Percentiles rank a stretch among this genome's conserved stretches.
These are phyloP conservation scores for maize (Zea mays) DNA, from an alignment of 176 grass and related monocot species.

Conservation along the genomic window Zm-B73-REFERENCE-NAM-5.0 NC_050104.1:161346501-161347000, in stretches of 20 bases:
- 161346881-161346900: conserved; percentile 41
- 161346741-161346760: conserved; percentile 53
- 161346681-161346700: conserved; percentile 52
- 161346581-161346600: conserved; percentile 19
- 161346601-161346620: conserved; percentile 22
- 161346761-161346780: conserved; percentile 42
- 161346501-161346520: conserved; percentile 54
- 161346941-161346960: conserved; percentile 28
- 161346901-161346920: conserved; percentile 58
- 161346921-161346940: conserved; percentile 59
- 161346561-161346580: conserved; percentile 58
- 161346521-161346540: conserved; percentile 44
- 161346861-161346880: conserved; percentile 23
- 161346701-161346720: conserved; percentile 56
- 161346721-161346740: conserved; percentile 64
- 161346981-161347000: conserved; percentile 91
- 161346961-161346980: conserved; percentile 36
- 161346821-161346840: neutral
- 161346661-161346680: conserved; percentile 35
- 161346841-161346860: conserved; percentile 9
- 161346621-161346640: conserved; percentile 22
- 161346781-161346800: conserved; percentile 25
- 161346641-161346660: conserved; percentile 35
- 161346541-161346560: conserved; percentile 50
- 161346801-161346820: conserved; percentile 18